phyloP scores from a whole-genome alignment of 352 stramenopile species.

The Globisporangium camurandrum region DNA sequence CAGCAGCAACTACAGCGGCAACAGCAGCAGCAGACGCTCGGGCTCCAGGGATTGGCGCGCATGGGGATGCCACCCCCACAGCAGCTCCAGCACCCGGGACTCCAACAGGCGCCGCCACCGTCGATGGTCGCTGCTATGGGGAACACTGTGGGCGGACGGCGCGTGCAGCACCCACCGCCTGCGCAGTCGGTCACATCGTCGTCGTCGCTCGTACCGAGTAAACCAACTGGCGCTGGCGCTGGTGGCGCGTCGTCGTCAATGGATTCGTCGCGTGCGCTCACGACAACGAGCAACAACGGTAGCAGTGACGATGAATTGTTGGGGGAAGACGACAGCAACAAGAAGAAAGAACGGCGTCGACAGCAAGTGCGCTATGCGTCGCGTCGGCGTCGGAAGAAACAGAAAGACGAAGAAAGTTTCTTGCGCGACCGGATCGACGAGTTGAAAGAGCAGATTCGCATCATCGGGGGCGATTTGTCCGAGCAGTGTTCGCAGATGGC shows the following conservation, averaged over 20 bases:
- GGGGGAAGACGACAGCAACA: constrained; percentile 46
- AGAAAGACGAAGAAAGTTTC: constrained; percentile 80
- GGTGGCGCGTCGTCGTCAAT: constrained; percentile 15
- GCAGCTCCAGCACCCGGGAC: constrained; percentile 3
- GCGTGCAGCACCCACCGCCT: constrained; percentile 8
- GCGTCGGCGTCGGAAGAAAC: constrained; percentile 72
- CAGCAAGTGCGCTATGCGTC: constrained; percentile 78
- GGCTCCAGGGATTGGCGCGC: constrained; percentile 10
- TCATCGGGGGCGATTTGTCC: constrained; percentile 69
- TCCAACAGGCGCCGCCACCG: constrained; percentile 9
- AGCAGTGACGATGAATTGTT: constrained; percentile 53
- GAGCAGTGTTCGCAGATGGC: constrained; percentile 78
- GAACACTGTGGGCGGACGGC: constrained; percentile 1
- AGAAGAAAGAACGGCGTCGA: constrained; percentile 77
- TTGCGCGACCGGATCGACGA: constrained; percentile 73
- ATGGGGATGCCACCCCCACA: constrained; percentile 1
- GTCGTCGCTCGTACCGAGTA: constrained; percentile 32
- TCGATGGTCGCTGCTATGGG: constrained; percentile 5
- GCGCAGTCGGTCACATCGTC: constrained; percentile 16
- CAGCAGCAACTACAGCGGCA: constrained; percentile 10
- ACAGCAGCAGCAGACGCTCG: constrained; percentile 3
- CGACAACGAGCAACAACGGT: constrained; percentile 42
- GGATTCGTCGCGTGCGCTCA: constrained; percentile 29
- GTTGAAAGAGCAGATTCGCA: constrained; percentile 79
- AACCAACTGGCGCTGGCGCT: too few relatives aligned